phyloP scores from a whole-genome alignment of 768 basidiomycete species.

The Pulveroboletus frians region DNA sequence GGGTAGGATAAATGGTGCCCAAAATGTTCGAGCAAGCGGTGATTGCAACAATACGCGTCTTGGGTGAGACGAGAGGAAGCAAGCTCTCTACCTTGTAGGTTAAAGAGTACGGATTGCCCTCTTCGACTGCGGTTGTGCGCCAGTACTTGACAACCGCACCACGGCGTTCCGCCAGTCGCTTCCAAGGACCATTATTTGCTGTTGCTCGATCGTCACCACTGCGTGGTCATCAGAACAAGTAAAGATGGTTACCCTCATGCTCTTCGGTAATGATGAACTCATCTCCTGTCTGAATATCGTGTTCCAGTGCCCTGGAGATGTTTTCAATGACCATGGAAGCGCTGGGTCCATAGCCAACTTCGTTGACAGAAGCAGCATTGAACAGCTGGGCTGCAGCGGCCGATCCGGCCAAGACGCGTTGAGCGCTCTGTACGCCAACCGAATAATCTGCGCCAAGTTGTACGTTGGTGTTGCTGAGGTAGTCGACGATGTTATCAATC shows the following conservation, averaged over 20 bases:
- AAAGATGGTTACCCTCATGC: slow-evolving; percentile 58
- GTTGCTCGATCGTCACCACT: neutral
- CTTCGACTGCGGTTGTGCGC: slow-evolving; percentile 43
- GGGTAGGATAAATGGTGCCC: slow-evolving; percentile 59
- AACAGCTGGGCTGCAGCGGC: slow-evolving; percentile 53
- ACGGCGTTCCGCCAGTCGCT: slow-evolving; percentile 57
- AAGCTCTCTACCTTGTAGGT: slow-evolving; percentile 49
- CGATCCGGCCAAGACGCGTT: slow-evolving; percentile 47
- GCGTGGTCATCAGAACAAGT: neutral
- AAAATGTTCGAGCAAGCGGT: slow-evolving; percentile 74
- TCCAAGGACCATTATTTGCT: slow-evolving; percentile 79
- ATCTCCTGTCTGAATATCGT: slow-evolving; percentile 50
- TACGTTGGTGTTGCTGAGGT: slow-evolving; percentile 66
- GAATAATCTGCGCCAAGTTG: slow-evolving; percentile 71
- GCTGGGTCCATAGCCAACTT: slow-evolving; percentile 63
- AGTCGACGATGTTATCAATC: slow-evolving; percentile 58
- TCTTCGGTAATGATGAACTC: slow-evolving; percentile 77
- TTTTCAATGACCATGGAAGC: slow-evolving; percentile 69
- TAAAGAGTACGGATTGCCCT: slow-evolving; percentile 65
- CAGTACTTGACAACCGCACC: slow-evolving; percentile 56
- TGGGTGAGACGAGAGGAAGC: slow-evolving; percentile 54
- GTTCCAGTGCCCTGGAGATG: slow-evolving; percentile 56
- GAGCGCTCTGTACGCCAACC: slow-evolving; percentile 48
- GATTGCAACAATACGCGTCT: slow-evolving; percentile 70
- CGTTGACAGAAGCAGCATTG: slow-evolving; percentile 55